Conservation (phyloP, 305 asterid species). For the Ajuga reptans region DNA sequence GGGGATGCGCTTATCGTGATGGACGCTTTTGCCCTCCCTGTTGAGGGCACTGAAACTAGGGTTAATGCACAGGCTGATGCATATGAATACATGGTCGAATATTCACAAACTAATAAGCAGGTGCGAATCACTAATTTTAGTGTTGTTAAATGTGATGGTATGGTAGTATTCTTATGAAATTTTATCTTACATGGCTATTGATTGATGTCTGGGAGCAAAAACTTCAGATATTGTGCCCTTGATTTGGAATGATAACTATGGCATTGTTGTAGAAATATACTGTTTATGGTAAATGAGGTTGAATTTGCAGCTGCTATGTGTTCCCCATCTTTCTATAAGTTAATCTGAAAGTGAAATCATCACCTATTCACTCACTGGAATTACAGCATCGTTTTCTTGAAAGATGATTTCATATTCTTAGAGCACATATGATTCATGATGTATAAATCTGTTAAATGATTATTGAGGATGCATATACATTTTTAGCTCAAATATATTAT, state of each 20-base stretch:
- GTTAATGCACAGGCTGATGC: conserved; percentile 99
- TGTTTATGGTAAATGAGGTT: background rate
- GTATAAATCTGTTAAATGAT: background rate
- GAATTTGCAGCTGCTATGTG: background rate
- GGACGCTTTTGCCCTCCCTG: conserved; percentile 99
- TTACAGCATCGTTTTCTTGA: too few relatives aligned
- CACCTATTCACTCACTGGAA: too few relatives aligned
- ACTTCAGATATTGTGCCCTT: background rate
- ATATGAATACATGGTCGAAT: conserved; percentile 94
- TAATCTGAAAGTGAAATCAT: background rate
- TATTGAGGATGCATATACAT: background rate
- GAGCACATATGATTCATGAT: background rate
- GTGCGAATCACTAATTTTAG: conserved; percentile 18
- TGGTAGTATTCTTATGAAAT: background rate
- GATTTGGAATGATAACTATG: background rate
- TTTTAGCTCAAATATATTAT: background rate
- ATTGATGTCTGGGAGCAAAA: background rate
- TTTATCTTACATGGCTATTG: background rate
- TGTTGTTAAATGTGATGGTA: background rate
- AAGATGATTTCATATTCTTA: too few relatives aligned
- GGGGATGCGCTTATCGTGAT: conserved; percentile 90
- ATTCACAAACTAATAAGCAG: conserved; percentile 78
- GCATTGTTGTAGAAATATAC: background rate
- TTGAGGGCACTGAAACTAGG: conserved; percentile 97
- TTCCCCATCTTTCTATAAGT: background rate